Conservation (phyloP, 306 rosid genomes). For the Prunus fruticosa region DNA sequence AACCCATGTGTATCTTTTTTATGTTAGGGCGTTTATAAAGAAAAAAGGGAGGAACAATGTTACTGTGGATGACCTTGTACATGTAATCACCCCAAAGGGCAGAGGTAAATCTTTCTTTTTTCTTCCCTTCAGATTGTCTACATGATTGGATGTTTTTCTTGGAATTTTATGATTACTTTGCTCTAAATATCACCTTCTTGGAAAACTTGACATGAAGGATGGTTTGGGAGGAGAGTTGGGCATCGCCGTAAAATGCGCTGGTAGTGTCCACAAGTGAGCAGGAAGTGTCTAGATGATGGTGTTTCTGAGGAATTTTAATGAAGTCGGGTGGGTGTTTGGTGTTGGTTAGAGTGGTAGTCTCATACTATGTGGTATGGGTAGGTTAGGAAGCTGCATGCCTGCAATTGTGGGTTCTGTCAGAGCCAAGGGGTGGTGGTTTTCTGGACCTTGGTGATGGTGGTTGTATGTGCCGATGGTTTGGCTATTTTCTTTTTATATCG, state of each 20-base stretch:
- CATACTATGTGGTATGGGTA: background rate
- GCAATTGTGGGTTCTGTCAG: background rate
- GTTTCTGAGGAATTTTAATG: background rate
- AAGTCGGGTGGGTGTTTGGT: background rate
- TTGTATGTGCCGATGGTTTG: background rate
- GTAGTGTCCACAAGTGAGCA: background rate
- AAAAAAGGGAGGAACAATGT: slow-evolving; percentile 86
- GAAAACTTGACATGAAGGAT: background rate
- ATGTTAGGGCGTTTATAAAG: slow-evolving; percentile 61
- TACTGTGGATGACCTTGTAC: slow-evolving; percentile 80
- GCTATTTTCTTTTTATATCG: background rate
- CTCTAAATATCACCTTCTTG: background rate
- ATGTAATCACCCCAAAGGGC: slow-evolving; percentile 84
- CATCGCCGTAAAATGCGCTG: background rate
- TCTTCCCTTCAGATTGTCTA: background rate
- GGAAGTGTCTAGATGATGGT: background rate
- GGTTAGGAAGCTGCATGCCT: background rate
- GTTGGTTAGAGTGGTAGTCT: background rate
- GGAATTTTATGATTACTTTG: background rate
- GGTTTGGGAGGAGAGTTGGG: background rate
- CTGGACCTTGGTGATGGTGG: background rate
- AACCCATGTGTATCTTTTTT: background rate
- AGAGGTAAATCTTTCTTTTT: slow-evolving; percentile 53
- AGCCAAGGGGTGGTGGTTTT: background rate
- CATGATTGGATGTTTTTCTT: background rate